Conservation (phyloP, 257 asterid genomes). For the Primulina huaijiensis region DNA sequence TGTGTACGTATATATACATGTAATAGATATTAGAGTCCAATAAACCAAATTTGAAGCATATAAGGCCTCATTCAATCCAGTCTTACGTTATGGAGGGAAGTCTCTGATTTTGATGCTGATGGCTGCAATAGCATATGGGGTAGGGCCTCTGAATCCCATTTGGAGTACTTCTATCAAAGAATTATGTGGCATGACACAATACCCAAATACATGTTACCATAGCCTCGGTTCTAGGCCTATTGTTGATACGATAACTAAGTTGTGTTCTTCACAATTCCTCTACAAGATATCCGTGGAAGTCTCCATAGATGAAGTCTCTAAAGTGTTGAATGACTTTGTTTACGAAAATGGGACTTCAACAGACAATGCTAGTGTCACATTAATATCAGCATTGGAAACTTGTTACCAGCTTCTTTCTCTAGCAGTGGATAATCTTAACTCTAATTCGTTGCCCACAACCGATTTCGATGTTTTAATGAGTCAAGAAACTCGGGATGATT, state of each 20-base stretch:
- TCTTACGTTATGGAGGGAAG: no score
- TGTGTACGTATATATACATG: no score
- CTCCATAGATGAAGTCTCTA: slow-evolving; percentile 14
- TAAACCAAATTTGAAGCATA: no score
- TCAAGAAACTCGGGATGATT: background rate
- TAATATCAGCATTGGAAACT: slow-evolving; percentile 11
- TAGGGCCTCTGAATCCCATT: no score
- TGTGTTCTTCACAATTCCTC: background rate
- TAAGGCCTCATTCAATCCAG: no score
- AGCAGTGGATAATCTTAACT: no score
- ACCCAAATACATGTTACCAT: background rate
- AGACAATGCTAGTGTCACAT: background rate
- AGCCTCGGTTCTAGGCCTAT: background rate
- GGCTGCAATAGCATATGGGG: no score
- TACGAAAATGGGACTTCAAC: background rate
- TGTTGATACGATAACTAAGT: background rate
- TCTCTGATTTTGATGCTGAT: no score
- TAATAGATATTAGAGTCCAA: no score
- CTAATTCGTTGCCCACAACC: no score
- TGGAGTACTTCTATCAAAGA: no score
- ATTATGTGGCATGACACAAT: background rate
- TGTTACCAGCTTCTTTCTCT: background rate
- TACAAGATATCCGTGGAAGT: slow-evolving; percentile 5
- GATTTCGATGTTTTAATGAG: background rate
- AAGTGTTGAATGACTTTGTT: background rate